Percentiles rank a stretch among this genome's conserved stretches.
phyloP scores from a whole-genome alignment of 2,329 filamentous ascomycete species.

The Fusarium nanum region DNA sequence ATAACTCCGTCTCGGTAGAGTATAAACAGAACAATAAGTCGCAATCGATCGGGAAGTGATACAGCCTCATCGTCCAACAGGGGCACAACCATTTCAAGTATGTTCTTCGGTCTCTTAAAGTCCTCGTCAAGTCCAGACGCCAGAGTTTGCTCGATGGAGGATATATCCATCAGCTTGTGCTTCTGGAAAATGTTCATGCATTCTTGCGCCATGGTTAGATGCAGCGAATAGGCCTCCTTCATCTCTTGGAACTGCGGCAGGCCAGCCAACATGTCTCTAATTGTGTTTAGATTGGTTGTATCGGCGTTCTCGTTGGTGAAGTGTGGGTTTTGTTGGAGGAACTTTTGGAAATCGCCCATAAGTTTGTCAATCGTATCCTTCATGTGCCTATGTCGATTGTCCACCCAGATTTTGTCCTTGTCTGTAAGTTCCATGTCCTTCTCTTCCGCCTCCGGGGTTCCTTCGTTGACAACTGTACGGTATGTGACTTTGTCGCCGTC shows the following conservation, averaged over 20 bases:
- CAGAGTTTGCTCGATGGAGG: conserved; percentile 88
- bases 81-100: conserved; percentile 85
- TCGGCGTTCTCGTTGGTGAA: conserved; percentile 81
- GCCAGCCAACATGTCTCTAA: conserved; percentile 97
- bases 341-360: conserved; percentile 91
- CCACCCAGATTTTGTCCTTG: conserved; percentile 93
- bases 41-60: conserved; percentile 77
- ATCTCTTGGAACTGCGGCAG: conserved; percentile 94
- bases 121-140: conserved; percentile 95
- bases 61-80: conserved; percentile 88
- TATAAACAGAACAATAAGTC: conserved; percentile 86
- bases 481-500: conserved; percentile 92
- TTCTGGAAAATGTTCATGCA: conserved; percentile 94
- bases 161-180: conserved; percentile 86
- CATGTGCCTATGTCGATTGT: conserved; percentile 96
- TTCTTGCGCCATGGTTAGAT: conserved; percentile 96
- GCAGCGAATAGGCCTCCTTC: conserved; percentile 93
- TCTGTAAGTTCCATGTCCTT: conserved; percentile 94
- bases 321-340: conserved; percentile 90
- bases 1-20: conserved; percentile 89
- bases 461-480: conserved; percentile 81
- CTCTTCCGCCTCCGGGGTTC: conserved; percentile 74
- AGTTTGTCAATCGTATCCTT: conserved; percentile 96
- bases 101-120: conserved; percentile 87
- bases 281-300: conserved; percentile 84